These are phyloP conservation scores for Neopestalotiopsis rosae DNA, from an alignment of 2,329 filamentous ascomycete species.

Conservation along the genomic window DNA sequence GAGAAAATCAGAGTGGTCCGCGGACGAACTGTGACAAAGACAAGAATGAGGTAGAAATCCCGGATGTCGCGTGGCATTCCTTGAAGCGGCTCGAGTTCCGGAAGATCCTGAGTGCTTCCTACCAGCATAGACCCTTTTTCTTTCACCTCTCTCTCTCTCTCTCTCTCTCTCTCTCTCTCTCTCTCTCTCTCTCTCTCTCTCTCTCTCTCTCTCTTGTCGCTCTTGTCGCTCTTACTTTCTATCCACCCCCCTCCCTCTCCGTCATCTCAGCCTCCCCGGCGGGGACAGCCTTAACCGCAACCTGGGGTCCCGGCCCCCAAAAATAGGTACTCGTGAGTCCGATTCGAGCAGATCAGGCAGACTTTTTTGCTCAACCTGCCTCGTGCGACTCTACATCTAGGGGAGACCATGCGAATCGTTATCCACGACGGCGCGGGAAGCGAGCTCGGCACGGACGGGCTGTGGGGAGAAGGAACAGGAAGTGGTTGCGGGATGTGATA, in stretches of 20 bases:
- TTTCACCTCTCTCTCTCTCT: background rate
- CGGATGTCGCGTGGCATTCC: background rate
- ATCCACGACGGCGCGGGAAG: background rate
- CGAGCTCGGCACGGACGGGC: background rate
- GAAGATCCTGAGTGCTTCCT: background rate
- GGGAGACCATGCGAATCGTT: background rate
- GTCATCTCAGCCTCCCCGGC: background rate
- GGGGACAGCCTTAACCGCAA: background rate
- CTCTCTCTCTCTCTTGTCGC: background rate
- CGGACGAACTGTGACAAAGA: background rate
- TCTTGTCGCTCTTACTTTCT: background rate
- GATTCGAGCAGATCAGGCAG: background rate
- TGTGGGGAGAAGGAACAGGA: background rate
- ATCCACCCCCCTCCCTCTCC: no score
- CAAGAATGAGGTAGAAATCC: background rate
- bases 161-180: background rate
- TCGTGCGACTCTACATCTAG: background rate
- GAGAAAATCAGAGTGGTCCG: background rate
- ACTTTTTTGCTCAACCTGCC: background rate
- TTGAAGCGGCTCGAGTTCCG: background rate
- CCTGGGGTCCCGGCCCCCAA: constrained; percentile 1
- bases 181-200: background rate
- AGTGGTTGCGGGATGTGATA: background rate
- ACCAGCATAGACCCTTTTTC: background rate
- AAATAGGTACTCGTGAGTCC: background rate